A percentile compares a stretch with the other conserved stretches of the same genome.
phyloP scores from a whole-genome alignment of 2,329 filamentous ascomycete genomes.

The Aureobasidium sp. region DNA sequence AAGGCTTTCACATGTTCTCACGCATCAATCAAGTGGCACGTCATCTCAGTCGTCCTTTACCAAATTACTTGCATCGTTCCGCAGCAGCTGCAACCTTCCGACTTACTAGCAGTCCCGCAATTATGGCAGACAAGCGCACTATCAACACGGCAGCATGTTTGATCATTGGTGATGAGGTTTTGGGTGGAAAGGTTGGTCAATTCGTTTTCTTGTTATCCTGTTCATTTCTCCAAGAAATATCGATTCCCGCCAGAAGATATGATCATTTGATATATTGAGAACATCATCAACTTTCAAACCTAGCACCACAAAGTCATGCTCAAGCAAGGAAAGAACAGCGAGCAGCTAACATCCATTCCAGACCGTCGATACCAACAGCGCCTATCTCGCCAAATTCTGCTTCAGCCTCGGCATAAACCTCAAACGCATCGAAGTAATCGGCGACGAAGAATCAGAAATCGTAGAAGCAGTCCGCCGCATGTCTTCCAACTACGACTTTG shows the following conservation, averaged over 20 bases:
- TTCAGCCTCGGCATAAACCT: constrained; percentile 58
- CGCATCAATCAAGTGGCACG: constrained; percentile 64
- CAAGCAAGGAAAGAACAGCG: not conserved
- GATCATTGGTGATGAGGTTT: constrained; percentile 94
- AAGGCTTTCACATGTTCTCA: constrained; percentile 54
- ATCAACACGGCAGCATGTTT: constrained; percentile 88
- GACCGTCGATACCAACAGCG: constrained; percentile 59
- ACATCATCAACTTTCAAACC: too few relatives aligned
- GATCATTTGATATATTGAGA: not conserved
- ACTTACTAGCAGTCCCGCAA: not conserved
- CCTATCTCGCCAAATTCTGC: constrained; percentile 58
- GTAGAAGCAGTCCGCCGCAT: constrained; percentile 78
- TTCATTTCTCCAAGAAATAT: not conserved
- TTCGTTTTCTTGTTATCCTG: not conserved
- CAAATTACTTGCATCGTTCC: constrained; percentile 46
- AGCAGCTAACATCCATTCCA: constrained; percentile 20
- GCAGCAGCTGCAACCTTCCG: constrained; percentile 25
- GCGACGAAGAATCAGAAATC: constrained; percentile 86
- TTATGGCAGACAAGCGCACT: constrained; percentile 48
- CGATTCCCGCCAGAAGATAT: not conserved
- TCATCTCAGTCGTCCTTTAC: constrained; percentile 57
- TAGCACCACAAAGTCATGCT: too few relatives aligned
- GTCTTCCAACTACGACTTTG: constrained; percentile 84
- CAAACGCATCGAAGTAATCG: constrained; percentile 84
- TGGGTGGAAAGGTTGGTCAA: constrained; percentile 74